Evolutionary conservation across 257 asterid genomes (phyloP), one percentile per base, ranked within the genome.

Genomic region (Przewalskia tangutica): DNA sequence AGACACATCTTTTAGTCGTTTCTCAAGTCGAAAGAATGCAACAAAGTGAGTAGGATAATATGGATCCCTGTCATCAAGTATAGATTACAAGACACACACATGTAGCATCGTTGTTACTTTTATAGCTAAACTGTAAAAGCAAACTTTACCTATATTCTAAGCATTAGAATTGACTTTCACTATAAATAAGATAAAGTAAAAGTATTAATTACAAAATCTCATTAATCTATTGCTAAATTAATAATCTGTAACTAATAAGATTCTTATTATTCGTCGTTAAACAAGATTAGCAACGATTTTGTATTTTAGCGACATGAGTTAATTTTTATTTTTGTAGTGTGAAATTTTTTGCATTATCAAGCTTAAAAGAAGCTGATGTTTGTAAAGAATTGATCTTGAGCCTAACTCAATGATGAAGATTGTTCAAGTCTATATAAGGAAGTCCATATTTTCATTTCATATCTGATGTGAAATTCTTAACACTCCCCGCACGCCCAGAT

Each of bases 51-150:
- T 23, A 13, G 79, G 60, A 12, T 73, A 73, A 16, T 46, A 18
- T 50, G 79, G 60, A 73, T 73, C 79, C 62, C 14, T 73, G 79
- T 73, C 79, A 73, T 51, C 79, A 73, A 73, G 20, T 13, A 23
- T 23, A 42, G n/a, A 1, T 44, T 70, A 17, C 56, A 70, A 18
- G n/a, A n/a, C 77, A 1, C 55, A 63, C 70, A 62, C 68, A 68
- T 42, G 77, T 18, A 70, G 53, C 10, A 0, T 10, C 9, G 56
- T 70, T 42, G 5, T 5, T 70, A n/a, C n/a, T 27, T 27, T 27
- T 27, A 18, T 42, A 13, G 23, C 75, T 65, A 65, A 36, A 65
- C 3, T 1, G 10, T 27, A 5, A 62, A 63, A 27, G 44, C 18
- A 32, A 63, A 12, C 10, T 6, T 63, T 63, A 32, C 10, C 18